Evolutionary conservation across 768 basidiomycete genomes (phyloP), one percentile per base, ranked within the genome.

Genomic region (Heimioporus sp.): DNA sequence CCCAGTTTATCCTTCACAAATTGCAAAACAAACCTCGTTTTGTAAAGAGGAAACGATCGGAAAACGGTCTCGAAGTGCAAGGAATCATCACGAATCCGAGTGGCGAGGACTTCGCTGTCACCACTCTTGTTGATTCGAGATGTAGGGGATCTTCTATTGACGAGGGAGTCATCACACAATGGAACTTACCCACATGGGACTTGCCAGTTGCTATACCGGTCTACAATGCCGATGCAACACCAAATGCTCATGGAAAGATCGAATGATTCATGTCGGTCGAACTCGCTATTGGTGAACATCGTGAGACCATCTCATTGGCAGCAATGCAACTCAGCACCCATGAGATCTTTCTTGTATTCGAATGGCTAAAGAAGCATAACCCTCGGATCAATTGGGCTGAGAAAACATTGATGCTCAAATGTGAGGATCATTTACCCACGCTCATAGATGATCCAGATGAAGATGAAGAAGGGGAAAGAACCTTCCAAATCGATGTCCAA

Each of bases 161-260:
- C 10, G n/a, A n/a, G n/a, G n/a, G n/a, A n/a, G n/a, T n/a, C n/a
- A n/a, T n/a, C n/a, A n/a, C n/a, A n/a, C n/a, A n/a, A n/a, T n/a
- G n/a, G n/a, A n/a, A n/a, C n/a, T n/a, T n/a, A n/a, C n/a, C n/a
- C n/a, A n/a, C n/a, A n/a, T n/a, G n/a, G n/a, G n/a, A n/a, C n/a
- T n/a, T n/a, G n/a, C n/a, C n/a, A n/a, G n/a, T n/a, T n/a, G n/a
- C 53, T 0, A 57, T 63, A 3, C 56, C 49, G 6, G 56, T 62
- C 16, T 60, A 57, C 35, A 62, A 62, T 49, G 56, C 56, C 0
- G 54, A 62, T 37, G 15, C 24, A 2, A 43, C 42, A 2, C 13
- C 2, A 0, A 43, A 43, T 9, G 24, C 24, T 9, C 15, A 21
- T 13, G 42, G 42, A 13, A 24, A 31, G 3, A 43, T 43, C 8